Evolutionary conservation across 345 rosid genomes (phyloP).

Genomic region (Lenwebbia sp.): DNA sequence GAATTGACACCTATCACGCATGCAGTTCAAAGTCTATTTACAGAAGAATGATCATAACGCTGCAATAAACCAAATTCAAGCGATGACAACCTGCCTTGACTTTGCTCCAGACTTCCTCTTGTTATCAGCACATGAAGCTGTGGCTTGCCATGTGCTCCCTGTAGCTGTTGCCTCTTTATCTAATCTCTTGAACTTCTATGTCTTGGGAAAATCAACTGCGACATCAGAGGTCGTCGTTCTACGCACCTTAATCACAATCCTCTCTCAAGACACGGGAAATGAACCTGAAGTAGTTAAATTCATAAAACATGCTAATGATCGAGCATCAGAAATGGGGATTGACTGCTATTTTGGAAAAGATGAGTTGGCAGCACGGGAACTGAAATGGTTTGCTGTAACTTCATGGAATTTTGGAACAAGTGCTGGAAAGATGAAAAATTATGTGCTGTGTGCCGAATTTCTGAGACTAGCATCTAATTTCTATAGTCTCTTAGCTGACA

Average conservation of each 20-base stretch:
- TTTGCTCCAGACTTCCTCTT: constrained; percentile 75
- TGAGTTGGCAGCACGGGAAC: constrained; percentile 72
- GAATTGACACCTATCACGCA: background rate
- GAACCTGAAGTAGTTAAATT: constrained; percentile 55
- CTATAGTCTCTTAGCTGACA: constrained; percentile 27
- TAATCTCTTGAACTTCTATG: constrained; percentile 50
- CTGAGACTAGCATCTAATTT: constrained; percentile 56
- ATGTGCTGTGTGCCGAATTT: constrained; percentile 56
- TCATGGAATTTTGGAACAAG: constrained; percentile 78
- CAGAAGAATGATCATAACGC: constrained; percentile 42
- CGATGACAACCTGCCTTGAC: constrained; percentile 64
- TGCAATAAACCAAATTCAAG: constrained; percentile 68
- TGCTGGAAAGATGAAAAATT: constrained; percentile 65
- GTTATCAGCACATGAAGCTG: constrained; percentile 95
- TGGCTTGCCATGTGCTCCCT: constrained; percentile 67
- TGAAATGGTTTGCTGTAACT: constrained; percentile 76
- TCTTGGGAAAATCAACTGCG: constrained; percentile 56
- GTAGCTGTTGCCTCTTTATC: constrained; percentile 77
- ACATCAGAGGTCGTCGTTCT: constrained; percentile 64
- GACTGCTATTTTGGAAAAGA: constrained; percentile 69
- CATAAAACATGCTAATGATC: constrained; percentile 35
- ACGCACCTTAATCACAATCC: constrained; percentile 70
- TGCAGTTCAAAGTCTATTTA: constrained; percentile 82
- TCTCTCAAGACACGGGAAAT: constrained; percentile 41
- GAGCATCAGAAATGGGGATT: constrained; percentile 58